Base-by-base conservation (phyloP, 176 grass and related monocot genomes). In the Chloris gayana region DNA sequence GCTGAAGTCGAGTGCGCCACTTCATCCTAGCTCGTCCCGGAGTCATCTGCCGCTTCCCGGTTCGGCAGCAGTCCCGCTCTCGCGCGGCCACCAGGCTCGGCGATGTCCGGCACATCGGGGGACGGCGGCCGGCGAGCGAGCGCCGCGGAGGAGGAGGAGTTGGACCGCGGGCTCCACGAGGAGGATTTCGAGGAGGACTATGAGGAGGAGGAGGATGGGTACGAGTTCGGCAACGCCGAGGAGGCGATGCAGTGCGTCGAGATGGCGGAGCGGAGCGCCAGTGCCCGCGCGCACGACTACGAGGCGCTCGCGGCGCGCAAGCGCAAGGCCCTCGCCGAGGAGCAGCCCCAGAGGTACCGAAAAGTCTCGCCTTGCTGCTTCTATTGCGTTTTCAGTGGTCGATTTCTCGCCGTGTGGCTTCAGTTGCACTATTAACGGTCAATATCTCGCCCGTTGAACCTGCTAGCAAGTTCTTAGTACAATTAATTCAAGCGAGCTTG, bases 251-350 rank as follows among this genome's bases (percentile, higher is more conserved):
- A 78, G 50, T 86, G 67, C 25, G 83, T 85, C 68, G 80, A 74
- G 74, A 79, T 82, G 67, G 79, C 84, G 74, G 84, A 61, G 51
- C 26, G 60, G 13, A 31, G 17, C 21, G 12, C 32, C 19, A 21
- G 29, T 1, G 31, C 69, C n/a, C 45, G 58, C 14, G 27, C 73
- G 26, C 86, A 89, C 3, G 90, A 93, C 62, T 87, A 91, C 32
- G 86, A 98, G 78, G 90, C 66, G 13, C 62, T 98, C n/a, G 84
- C 86, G 0, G 82, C 79, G 41, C 70, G 86, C 76, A 94, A 98
- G 75, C 90, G 95, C 81, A 92, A 91, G 81, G 88, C 85, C 50
- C 66, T 91, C 69, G 72, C 82, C 25, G 75, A 94, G 57, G 75
- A 93, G 27, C 71, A 60, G 18, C 80, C 86, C n/a, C 74, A 76